Evolutionary conservation across 2,329 filamentous ascomycete species (phyloP).

Genomic region (Calonectria crousiana): DNA sequence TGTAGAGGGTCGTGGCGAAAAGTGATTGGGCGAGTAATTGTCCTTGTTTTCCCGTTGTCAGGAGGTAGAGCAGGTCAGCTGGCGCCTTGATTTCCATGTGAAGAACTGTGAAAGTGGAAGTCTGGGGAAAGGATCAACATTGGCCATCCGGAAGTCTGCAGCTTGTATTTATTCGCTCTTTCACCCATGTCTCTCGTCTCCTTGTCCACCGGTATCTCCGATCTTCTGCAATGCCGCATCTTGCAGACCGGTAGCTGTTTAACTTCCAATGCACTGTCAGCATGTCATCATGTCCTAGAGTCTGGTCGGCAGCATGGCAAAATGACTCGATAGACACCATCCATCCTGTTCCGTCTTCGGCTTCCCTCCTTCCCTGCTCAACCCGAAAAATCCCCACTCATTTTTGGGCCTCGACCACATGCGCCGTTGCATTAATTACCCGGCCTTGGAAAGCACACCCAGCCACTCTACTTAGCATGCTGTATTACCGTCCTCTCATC

Average conservation of each 20-base stretch:
- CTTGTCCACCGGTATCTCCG: background rate
- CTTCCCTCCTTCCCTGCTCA: slow-evolving; percentile 19
- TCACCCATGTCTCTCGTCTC: background rate
- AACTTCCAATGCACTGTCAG: slow-evolving; percentile 9
- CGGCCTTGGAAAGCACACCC: background rate
- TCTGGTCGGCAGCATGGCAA: background rate
- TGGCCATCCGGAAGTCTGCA: background rate
- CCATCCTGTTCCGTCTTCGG: slow-evolving; percentile 41
- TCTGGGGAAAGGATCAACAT: background rate
- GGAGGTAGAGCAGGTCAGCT: background rate
- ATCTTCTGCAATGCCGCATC: background rate
- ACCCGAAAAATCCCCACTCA: background rate
- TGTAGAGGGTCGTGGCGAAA: background rate
- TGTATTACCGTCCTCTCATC: background rate
- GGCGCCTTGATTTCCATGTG: background rate
- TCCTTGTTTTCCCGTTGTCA: background rate
- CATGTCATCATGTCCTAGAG: background rate
- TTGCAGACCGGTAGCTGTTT: background rate
- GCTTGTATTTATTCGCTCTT: background rate
- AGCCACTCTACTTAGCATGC: background rate
- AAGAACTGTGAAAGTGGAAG: background rate
- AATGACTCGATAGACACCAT: slow-evolving; percentile 38
- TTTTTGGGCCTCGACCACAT: background rate
- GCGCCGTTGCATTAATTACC: slow-evolving; percentile 5
- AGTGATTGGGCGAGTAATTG: background rate